Conservation (phyloP, 2,329 filamentous ascomycete genomes). For the Ophiostoma sp. region DNA sequence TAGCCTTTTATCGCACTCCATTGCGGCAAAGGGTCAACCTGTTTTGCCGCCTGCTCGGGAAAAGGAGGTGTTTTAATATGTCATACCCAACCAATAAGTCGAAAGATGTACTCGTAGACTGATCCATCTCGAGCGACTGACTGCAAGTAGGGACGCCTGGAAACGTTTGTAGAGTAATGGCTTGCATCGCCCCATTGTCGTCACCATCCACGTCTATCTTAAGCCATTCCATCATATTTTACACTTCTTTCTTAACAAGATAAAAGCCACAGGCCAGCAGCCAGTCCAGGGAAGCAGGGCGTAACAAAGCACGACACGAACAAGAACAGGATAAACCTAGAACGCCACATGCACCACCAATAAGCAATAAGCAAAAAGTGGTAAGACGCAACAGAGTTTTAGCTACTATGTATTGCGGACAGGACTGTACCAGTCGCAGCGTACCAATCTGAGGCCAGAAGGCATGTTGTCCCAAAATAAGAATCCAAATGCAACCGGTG, state of each 20-base stretch:
- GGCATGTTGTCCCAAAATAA: background rate
- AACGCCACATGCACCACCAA: background rate
- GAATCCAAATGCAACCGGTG: background rate
- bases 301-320: background rate
- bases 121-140: background rate
- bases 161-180: background rate
- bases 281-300: background rate
- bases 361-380: background rate
- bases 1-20: background rate
- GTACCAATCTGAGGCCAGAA: background rate
- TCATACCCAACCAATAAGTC: background rate
- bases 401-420: background rate
- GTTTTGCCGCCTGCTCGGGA: background rate
- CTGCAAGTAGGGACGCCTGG: background rate
- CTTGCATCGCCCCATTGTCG: background rate
- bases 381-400: background rate
- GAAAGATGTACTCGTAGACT: background rate
- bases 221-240: background rate
- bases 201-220: background rate
- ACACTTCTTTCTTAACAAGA: background rate
- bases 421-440: background rate
- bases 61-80: background rate
- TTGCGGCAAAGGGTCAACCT: background rate
- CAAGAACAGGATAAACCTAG: slow-evolving; percentile 8
- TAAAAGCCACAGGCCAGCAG: background rate